Percentiles rank a stretch among this genome's conserved stretches.
Conservation (phyloP, 495 filamentous ascomycete genomes). For the Podospora fimiseda region DNA sequence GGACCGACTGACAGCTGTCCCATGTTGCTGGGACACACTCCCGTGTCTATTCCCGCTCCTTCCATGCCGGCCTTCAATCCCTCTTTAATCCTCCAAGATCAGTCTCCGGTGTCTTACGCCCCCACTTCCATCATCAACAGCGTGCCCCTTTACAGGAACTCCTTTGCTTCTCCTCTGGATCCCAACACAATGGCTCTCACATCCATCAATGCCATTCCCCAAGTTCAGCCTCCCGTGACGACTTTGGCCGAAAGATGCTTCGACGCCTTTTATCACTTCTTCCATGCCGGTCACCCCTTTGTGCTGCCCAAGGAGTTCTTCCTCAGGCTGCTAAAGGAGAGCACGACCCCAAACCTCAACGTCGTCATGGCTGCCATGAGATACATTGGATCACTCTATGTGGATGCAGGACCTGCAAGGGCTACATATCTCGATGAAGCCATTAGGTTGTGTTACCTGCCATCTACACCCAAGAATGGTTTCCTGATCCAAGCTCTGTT, state of each 20-base stretch:
- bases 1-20: constrained; percentile 34
- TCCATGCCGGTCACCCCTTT: constrained; percentile 66
- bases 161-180: constrained; percentile 27
- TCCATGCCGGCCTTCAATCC: constrained; percentile 31
- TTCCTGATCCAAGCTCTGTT: constrained; percentile 73
- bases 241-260: constrained; percentile 44
- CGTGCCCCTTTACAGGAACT: constrained; percentile 33
- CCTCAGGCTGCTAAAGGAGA: constrained; percentile 38
- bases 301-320: constrained; percentile 46
- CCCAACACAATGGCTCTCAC: constrained; percentile 26
- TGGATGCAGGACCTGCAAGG: constrained; percentile 43
- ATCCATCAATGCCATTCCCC: constrained; percentile 12
- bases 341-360: constrained; percentile 27
- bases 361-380: constrained; percentile 57
- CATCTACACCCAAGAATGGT: constrained; percentile 49
- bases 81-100: constrained; percentile 31
- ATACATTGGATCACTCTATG: constrained; percentile 60
- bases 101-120: constrained; percentile 34
- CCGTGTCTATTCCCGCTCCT: constrained; percentile 24
- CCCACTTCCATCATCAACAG: constrained; percentile 23
- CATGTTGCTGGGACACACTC: constrained; percentile 37
- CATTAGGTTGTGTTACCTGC: constrained; percentile 45
- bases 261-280: constrained; percentile 55
- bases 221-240: constrained; percentile 24
- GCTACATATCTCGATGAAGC: constrained; percentile 54